These are phyloP conservation scores for Rhizopogon salebrosus DNA, from an alignment of 768 basidiomycete genomes.

Conservation along the genomic window DNA sequence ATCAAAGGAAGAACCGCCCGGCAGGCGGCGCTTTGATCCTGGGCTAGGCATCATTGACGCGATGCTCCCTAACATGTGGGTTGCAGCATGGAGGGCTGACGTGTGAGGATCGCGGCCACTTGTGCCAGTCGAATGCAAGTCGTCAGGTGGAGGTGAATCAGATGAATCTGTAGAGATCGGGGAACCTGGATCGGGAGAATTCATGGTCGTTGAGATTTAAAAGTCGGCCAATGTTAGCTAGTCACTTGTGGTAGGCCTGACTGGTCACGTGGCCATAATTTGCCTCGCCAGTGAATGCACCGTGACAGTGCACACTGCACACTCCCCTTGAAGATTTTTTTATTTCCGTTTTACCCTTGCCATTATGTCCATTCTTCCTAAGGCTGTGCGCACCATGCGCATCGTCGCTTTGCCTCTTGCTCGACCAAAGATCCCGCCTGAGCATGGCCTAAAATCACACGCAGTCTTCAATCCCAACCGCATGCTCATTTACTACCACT, in stretches of 20 bases:
- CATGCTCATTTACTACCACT: constrained; percentile 40
- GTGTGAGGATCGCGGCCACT: constrained; percentile 25
- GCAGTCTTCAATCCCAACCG: constrained; percentile 8
- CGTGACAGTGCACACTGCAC: too few relatives aligned
- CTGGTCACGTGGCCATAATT: not conserved
- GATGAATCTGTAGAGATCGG: constrained; percentile 33
- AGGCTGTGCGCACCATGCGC: constrained; percentile 30
- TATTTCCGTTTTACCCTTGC: not conserved
- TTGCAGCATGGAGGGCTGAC: constrained; percentile 8
- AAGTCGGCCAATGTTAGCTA: too few relatives aligned
- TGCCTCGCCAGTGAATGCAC: not conserved
- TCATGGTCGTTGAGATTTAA: constrained; percentile 18
- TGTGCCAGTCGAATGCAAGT: constrained; percentile 19
- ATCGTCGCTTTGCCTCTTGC: constrained; percentile 44
- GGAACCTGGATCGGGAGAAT: constrained; percentile 33
- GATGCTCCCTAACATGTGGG: constrained; percentile 14
- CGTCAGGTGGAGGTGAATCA: constrained; percentile 32
- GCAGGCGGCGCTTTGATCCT: constrained; percentile 46
- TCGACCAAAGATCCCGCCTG: constrained; percentile 13
- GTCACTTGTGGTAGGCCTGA: not conserved
- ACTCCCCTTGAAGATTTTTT: too few relatives aligned
- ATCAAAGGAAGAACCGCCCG: constrained; percentile 39
- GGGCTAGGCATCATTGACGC: constrained; percentile 17
- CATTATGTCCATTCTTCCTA: constrained; percentile 14
- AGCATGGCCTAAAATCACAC: constrained; percentile 5